phyloP scores from a whole-genome alignment of 306 rosid species.

The Malus orientalis region DNA sequence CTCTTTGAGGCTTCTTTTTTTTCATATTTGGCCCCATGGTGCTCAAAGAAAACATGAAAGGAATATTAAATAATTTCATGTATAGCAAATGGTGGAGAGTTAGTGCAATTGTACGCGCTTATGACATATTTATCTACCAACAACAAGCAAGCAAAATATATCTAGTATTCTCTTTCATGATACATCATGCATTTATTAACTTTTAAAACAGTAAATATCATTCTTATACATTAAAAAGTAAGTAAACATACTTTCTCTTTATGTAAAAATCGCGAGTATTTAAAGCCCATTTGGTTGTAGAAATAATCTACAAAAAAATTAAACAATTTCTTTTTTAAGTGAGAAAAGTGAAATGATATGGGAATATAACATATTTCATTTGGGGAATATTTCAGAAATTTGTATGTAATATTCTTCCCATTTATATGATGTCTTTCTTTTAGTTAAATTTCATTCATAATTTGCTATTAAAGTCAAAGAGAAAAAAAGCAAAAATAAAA shows the following conservation, averaged over 20 bases:
- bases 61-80: too few species aligned
- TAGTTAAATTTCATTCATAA: background rate
- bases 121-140: too few species aligned
- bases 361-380: background rate
- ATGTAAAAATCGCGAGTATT: background rate
- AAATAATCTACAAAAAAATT: background rate
- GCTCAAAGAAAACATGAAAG: background rate
- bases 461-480: slow-evolving; percentile 6
- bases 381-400: background rate
- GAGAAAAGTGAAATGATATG: background rate
- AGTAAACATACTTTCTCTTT: background rate
- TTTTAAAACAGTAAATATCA: too few species aligned
- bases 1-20: too few species aligned
- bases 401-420: background rate
- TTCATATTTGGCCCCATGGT: background rate
- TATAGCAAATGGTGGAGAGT: too few species aligned
- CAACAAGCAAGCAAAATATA: too few species aligned
- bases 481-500: background rate
- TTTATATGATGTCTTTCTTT: background rate
- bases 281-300: background rate
- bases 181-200: too few species aligned
- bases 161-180: too few species aligned
- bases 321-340: background rate
- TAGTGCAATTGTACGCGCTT: too few species aligned
- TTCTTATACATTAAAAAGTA: too few species aligned